These are phyloP conservation scores for Fistulifera pelliculosa DNA, from an alignment of 108 stramenopile species.

Conservation along the genomic window DNA sequence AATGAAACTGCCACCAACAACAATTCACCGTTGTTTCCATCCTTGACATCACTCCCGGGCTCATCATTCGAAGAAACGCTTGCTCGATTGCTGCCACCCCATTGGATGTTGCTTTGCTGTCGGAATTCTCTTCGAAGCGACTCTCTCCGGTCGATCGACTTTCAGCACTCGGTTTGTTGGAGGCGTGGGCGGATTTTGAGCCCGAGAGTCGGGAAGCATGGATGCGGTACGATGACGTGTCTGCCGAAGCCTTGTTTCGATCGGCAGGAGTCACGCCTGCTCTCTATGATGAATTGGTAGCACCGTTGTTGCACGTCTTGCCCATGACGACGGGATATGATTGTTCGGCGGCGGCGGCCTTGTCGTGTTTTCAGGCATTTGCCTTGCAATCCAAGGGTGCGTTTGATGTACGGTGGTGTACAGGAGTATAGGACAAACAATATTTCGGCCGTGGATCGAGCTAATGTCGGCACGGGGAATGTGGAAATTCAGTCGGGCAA, in stretches of 20 bases:
- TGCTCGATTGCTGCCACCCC: constrained; percentile 58
- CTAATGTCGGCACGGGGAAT: constrained; percentile 28
- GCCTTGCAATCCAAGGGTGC: constrained; percentile 77
- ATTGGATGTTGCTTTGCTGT: constrained; percentile 59
- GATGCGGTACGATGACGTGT: constrained; percentile 56
- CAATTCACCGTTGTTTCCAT: not conserved
- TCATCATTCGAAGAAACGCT: constrained; percentile 8
- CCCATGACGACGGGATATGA: constrained; percentile 80
- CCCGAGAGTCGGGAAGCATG: constrained; percentile 62
- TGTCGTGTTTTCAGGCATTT: constrained; percentile 84
- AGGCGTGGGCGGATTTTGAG: constrained; percentile 73
- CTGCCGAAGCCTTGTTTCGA: constrained; percentile 56
- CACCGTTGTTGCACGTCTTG: constrained; percentile 69
- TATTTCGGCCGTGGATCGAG: constrained; percentile 67
- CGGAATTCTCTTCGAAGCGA: constrained; percentile 36
- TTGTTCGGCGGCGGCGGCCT: constrained; percentile 77
- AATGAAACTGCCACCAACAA: not conserved
- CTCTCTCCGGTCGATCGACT: constrained; percentile 37
- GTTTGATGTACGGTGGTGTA: constrained; percentile 79
- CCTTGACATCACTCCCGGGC: not conserved
- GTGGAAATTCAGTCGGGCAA: constrained; percentile 45
- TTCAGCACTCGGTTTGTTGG: constrained; percentile 53
- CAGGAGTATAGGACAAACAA: constrained; percentile 56
- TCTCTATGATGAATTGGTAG: constrained; percentile 58
- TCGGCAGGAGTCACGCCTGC: constrained; percentile 47